phyloP scores from a whole-genome alignment of 169 alveolate genomes.

The Plasmodium malariae region DNA sequence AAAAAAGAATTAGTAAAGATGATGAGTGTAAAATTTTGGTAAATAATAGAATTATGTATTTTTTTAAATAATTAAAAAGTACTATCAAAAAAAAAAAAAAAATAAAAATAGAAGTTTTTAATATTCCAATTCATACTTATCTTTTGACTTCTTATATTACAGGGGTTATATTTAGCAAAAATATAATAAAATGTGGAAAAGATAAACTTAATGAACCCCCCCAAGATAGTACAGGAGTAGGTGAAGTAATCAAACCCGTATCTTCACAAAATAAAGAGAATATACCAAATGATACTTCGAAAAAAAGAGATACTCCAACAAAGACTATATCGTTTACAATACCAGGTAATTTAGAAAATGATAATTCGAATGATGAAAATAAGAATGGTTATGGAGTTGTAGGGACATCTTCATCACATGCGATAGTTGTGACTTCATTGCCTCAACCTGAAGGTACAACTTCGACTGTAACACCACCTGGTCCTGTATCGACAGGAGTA shows the following conservation, averaged over 20 bases:
- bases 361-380: not conserved
- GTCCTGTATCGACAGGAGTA: not conserved
- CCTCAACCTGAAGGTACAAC: not conserved
- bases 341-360: conserved; percentile 1
- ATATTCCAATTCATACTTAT: not conserved
- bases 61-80: not conserved
- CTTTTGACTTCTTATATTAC: not conserved
- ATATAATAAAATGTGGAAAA: conserved; percentile 8
- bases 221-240: not conserved
- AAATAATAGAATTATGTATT: too few relatives aligned
- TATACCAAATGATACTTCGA: conserved; percentile 14
- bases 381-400: too few relatives aligned
- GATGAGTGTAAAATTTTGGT: too few relatives aligned
- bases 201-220: not conserved
- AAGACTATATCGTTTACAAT: conserved; percentile 27
- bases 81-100: not conserved
- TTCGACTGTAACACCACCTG: not conserved
- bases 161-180: conserved; percentile 15
- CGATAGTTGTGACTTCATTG: not conserved
- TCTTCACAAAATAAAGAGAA: not conserved
- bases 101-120: not conserved
- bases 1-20: too few relatives aligned
- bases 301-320: conserved; percentile 1
- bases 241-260: not conserved
- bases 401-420: too few relatives aligned